phyloP scores from a whole-genome alignment of 2,329 filamentous ascomycete species.

The Monosporascus sp. region DNA sequence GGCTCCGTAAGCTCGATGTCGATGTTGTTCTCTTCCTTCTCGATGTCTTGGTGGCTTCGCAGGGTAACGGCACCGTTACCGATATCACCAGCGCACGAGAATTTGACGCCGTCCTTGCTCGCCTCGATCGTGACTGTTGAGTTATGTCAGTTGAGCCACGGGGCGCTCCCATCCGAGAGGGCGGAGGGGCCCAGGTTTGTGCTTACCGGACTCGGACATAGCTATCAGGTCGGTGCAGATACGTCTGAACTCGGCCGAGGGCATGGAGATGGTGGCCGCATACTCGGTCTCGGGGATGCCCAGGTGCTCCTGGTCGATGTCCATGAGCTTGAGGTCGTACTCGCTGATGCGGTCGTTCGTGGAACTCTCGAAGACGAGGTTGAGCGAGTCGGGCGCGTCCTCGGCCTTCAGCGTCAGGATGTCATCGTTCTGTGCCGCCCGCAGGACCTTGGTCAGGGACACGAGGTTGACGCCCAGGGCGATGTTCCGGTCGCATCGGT shows the following conservation, averaged over 20 bases:
- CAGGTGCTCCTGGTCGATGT: constrained; percentile 99
- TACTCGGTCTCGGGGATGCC: constrained; percentile 99
- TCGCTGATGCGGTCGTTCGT: constrained; percentile 90
- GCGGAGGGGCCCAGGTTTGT: not conserved
- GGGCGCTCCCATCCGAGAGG: not conserved
- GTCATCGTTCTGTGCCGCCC: constrained; percentile 89
- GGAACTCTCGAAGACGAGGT: constrained; percentile 89
- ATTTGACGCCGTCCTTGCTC: constrained; percentile 95
- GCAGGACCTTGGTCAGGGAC: constrained; percentile 94
- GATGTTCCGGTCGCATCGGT: constrained; percentile 98
- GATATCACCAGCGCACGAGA: constrained; percentile 89
- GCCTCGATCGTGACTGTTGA: constrained; percentile 84
- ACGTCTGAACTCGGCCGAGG: constrained; percentile 81
- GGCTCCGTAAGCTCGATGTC: constrained; percentile 89
- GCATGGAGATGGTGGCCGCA: constrained; percentile 84
- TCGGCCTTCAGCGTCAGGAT: constrained; percentile 94
- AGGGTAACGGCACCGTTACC: constrained; percentile 92
- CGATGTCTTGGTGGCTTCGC: constrained; percentile 79
- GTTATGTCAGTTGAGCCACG: constrained; percentile 7
- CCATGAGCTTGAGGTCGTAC: constrained; percentile 99
- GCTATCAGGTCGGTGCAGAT: constrained; percentile 90
- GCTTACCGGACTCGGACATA: constrained; percentile 90
- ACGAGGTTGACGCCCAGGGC: constrained; percentile 95
- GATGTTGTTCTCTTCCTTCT: constrained; percentile 82
- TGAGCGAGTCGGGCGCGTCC: constrained; percentile 91